These are phyloP conservation scores for Dothideomycetidae sp. DNA, from an alignment of 2,329 filamentous ascomycete species.

Conservation along the genomic window DNA sequence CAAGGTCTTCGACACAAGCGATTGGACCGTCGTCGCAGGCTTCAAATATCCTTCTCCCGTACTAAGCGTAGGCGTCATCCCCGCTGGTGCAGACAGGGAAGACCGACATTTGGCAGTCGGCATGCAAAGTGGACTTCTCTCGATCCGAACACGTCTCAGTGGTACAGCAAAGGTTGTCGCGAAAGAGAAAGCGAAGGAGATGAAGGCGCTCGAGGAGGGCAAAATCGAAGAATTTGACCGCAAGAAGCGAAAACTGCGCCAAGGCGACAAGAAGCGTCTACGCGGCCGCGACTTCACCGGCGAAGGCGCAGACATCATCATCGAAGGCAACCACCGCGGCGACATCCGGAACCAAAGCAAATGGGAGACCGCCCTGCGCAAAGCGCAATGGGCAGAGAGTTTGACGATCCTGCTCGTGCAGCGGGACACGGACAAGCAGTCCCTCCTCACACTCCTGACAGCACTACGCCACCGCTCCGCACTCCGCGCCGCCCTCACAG, in stretches of 20 bases:
- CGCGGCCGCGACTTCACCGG: conserved; percentile 67
- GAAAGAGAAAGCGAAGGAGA: conserved; percentile 65
- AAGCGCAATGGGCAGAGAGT: conserved; percentile 61
- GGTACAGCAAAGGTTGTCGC: conserved; percentile 66
- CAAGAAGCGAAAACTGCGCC: conserved; percentile 43
- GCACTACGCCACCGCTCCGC: conserved; percentile 80
- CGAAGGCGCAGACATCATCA: conserved; percentile 75
- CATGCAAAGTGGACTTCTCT: conserved; percentile 87
- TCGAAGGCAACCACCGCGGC: conserved; percentile 56
- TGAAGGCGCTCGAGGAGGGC: conserved; percentile 67
- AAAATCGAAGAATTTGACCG: conserved; percentile 64
- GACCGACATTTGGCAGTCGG: conserved; percentile 92
- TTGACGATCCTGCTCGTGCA: conserved; percentile 59
- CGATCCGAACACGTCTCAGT: conserved; percentile 74
- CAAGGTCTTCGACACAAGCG: conserved; percentile 88
- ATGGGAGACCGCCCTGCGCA: conserved; percentile 74
- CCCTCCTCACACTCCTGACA: conserved; percentile 60
- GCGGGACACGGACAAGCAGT: conserved; percentile 19
- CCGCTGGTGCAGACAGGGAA: conserved; percentile 50
- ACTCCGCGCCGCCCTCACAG: conserved; percentile 62
- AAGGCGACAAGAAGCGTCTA: conserved; percentile 45
- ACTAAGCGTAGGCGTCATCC: conserved; percentile 65
- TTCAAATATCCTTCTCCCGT: conserved; percentile 89
- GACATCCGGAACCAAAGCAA: conserved; percentile 49
- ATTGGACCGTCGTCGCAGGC: conserved; percentile 92